These are phyloP conservation scores for Mycosphaerella arachidis DNA, from an alignment of 2,329 filamentous ascomycete genomes.

Conservation along the genomic window DNA sequence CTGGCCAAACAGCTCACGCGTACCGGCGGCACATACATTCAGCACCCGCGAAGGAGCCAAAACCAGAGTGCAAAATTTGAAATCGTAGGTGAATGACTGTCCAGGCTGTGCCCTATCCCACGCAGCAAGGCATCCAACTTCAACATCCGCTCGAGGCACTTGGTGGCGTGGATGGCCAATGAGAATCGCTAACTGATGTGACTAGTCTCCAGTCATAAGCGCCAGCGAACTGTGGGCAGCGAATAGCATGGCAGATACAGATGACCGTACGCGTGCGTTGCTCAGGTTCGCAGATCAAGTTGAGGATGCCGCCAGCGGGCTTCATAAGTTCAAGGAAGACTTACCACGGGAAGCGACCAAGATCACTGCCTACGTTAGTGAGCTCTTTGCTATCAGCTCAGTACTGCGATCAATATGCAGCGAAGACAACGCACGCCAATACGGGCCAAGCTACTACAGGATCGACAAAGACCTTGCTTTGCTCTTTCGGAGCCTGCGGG, in stretches of 20 bases:
- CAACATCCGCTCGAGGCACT: conserved; percentile 4
- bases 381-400: conserved; percentile 52
- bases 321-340: conserved; percentile 47
- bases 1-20: conserved; percentile 1
- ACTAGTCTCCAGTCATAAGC: conserved; percentile 7
- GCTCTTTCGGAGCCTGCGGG: conserved; percentile 46
- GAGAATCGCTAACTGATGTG: neutral
- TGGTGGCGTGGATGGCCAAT: conserved; percentile 1
- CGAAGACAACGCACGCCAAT: conserved; percentile 38
- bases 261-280: conserved; percentile 8
- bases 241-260: conserved; percentile 15
- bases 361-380: conserved; percentile 51
- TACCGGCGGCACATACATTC: neutral
- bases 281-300: conserved; percentile 14
- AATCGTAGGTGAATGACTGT: neutral
- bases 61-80: neutral
- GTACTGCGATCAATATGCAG: conserved; percentile 47
- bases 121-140: neutral
- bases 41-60: neutral
- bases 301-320: conserved; percentile 31
- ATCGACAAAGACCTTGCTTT: conserved; percentile 48
- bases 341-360: conserved; percentile 50
- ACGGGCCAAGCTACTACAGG: conserved; percentile 36
- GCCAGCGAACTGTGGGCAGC: conserved; percentile 6
- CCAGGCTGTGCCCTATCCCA: neutral